Conservation (phyloP, 352 stramenopile genomes). For the Pythium utonaiense region DNA sequence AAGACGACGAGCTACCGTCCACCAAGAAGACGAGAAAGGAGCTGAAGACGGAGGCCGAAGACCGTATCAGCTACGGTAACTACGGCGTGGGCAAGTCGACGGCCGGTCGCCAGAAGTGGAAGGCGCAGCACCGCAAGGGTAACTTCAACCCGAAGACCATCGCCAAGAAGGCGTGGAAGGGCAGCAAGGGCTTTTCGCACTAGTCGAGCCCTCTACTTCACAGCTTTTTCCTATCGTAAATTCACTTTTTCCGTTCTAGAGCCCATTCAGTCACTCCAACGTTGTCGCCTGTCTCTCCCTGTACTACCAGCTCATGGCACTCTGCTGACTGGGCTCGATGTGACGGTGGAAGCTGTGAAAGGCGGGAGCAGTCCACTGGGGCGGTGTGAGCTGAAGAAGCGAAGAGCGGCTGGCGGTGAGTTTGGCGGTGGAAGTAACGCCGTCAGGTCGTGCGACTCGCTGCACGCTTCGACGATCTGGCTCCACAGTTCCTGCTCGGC, state of each 20-base stretch:
- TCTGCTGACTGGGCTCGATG: conserved; percentile 15
- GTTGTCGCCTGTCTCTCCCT: no score
- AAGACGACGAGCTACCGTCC: conserved; percentile 30
- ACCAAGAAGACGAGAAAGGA: conserved; percentile 29
- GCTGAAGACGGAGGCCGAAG: conserved; percentile 54
- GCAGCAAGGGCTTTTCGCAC: conserved; percentile 53
- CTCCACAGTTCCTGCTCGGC: conserved; percentile 51
- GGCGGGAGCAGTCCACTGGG: conserved; percentile 35
- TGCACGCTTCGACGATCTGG: conserved; percentile 36
- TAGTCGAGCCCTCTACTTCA: conserved; percentile 27
- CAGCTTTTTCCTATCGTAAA: conserved; percentile 32
- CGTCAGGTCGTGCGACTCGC: conserved; percentile 36
- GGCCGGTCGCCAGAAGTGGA: conserved; percentile 94
- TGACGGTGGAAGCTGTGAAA: conserved; percentile 35
- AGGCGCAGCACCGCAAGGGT: conserved; percentile 84
- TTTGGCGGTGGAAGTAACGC: conserved; percentile 55
- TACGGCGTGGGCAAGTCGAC: conserved; percentile 91
- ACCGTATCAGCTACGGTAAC: conserved; percentile 88
- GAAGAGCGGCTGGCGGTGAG: conserved; percentile 54
- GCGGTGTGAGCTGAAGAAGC: conserved; percentile 52
- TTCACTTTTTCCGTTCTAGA: conserved; percentile 27
- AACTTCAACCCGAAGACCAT: conserved; percentile 92
- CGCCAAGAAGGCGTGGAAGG: conserved; percentile 83
- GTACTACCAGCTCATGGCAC: conserved; percentile 27
- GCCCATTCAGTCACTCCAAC: neutral